phyloP scores from a whole-genome alignment of 148 eudicot species.

The Vaccinium vitisidaea region DNA sequence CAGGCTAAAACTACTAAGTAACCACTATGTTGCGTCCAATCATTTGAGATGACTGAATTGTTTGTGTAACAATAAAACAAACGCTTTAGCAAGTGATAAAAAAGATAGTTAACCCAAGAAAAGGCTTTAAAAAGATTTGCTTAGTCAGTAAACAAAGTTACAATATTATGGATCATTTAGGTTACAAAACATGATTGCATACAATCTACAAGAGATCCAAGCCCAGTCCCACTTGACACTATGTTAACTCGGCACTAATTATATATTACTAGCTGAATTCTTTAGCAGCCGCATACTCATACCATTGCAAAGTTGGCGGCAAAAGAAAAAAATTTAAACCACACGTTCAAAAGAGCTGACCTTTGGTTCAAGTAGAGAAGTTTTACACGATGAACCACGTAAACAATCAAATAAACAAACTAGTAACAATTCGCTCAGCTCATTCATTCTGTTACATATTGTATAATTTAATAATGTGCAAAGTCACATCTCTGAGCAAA shows the following conservation, averaged over 20 bases:
- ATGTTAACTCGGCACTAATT: conserved; percentile 20
- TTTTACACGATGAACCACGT: not conserved
- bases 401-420: not conserved
- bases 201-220: conserved; percentile 85
- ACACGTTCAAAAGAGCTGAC: conserved; percentile 3
- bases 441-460: not conserved
- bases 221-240: conserved; percentile 74
- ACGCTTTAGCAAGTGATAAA: not conserved
- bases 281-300: not conserved
- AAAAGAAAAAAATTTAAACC: not conserved
- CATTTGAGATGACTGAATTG: conserved; percentile 83
- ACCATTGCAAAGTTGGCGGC: conserved; percentile 16
- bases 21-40: conserved; percentile 89
- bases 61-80: conserved; percentile 25
- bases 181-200: conserved; percentile 29
- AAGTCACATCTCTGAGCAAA: not conserved
- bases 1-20: conserved; percentile 28
- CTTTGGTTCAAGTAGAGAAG: not conserved
- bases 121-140: not conserved
- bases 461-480: not conserved
- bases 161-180: not conserved
- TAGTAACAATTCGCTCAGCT: conserved; percentile 1
- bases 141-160: not conserved
- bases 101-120: not conserved
- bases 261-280: conserved; percentile 13